These are phyloP conservation scores for Myxozyma vanderwaltii DNA, from an alignment of 805 yeast genomes.

Conservation along the genomic window DNA sequence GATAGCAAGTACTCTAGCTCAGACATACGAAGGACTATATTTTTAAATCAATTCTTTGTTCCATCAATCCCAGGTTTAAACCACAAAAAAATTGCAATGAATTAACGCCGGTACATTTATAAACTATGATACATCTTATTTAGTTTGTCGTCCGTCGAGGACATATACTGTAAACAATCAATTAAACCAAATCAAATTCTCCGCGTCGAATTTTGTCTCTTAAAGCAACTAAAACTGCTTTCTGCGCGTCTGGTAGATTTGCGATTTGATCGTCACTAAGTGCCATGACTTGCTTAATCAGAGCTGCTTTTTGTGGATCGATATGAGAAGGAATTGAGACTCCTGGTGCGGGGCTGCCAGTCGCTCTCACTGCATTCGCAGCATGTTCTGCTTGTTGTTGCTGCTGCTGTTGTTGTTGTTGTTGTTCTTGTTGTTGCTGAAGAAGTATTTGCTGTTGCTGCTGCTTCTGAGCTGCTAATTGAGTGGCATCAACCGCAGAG, in stretches of 20 bases:
- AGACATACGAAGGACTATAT: no score
- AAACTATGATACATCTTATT: no score
- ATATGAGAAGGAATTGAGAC: conserved; percentile 19
- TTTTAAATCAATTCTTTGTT: no score
- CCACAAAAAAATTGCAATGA: no score
- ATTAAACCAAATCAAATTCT: conserved; percentile 23
- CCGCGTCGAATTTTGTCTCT: conserved; percentile 34
- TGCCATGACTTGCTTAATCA: conserved; percentile 56
- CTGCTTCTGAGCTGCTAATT: conserved; percentile 22
- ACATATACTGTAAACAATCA: neutral
- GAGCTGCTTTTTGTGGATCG: conserved; percentile 49
- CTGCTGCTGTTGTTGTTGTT: conserved; percentile 20
- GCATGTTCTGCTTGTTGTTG: conserved; percentile 29
- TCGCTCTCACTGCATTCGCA: conserved; percentile 2
- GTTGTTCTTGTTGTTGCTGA: conserved; percentile 7
- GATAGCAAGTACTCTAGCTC: no score
- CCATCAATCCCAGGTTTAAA: no score
- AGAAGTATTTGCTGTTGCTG: conserved; percentile 10
- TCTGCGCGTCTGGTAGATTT: conserved; percentile 55
- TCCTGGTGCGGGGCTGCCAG: neutral
- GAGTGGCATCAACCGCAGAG: conserved; percentile 34
- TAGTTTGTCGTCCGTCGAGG: no score
- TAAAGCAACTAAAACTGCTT: conserved; percentile 42
- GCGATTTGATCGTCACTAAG: conserved; percentile 56
- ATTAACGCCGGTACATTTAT: no score